A percentile compares a stretch with the other conserved stretches of the same genome.
These are phyloP conservation scores for Pseudogymnoascus sp. DNA, from an alignment of 2,329 filamentous ascomycete species.

Conservation along the genomic window DNA sequence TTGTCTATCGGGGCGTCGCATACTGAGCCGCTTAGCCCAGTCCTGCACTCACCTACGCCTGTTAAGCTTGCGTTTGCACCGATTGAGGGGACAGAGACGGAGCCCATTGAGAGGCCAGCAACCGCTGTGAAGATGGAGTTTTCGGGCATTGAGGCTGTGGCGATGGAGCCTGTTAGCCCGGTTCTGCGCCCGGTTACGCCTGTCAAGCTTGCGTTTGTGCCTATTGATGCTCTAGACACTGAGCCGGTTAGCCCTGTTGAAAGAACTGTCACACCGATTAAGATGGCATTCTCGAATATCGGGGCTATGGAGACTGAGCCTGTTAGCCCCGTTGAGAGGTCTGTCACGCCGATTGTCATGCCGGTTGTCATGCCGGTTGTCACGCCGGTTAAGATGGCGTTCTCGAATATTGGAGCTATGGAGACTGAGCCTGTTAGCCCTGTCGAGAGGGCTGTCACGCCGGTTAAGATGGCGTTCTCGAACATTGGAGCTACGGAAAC, in stretches of 20 bases:
- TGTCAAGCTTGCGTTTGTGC: conserved; percentile 32
- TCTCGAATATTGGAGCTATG: conserved; percentile 36
- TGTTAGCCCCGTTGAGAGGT: conserved; percentile 12
- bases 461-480: conserved; percentile 26
- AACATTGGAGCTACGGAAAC: conserved; percentile 36
- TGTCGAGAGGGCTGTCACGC: conserved; percentile 10
- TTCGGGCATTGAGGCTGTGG: background rate
- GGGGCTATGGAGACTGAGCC: conserved; percentile 36
- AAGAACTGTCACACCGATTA: conserved; percentile 12
- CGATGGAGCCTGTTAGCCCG: background rate
- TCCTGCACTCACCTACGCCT: background rate
- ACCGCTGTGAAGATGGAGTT: background rate
- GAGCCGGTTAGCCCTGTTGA: background rate
- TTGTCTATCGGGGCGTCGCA: conserved; percentile 28
- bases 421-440: conserved; percentile 31
- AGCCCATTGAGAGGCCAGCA: background rate
- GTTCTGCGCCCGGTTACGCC: conserved; percentile 2
- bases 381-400: conserved; percentile 25
- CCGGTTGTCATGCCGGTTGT: background rate
- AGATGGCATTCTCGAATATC: conserved; percentile 34
- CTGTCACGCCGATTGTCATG: conserved; percentile 13
- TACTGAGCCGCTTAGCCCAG: background rate
- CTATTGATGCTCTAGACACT: conserved; percentile 26
- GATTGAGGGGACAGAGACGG: background rate
- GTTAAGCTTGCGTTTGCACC: conserved; percentile 25